Percentiles rank a stretch among this genome's conserved stretches.
Conservation (phyloP, 306 rosid species). For the Fragaria iinumae region DNA sequence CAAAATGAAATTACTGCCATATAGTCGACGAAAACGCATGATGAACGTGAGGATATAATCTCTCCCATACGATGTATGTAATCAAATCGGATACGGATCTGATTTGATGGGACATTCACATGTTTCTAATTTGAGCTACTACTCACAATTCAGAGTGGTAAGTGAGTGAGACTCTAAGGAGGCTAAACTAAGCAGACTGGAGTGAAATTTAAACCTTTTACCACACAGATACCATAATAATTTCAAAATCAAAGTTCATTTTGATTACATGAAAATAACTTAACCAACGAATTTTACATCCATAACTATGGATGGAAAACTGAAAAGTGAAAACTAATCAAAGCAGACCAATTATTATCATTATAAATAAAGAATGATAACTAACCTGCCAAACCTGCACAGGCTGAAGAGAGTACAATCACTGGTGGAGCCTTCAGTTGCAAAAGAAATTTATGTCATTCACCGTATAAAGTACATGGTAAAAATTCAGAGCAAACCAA, state of each 20-base stretch:
- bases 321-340: not conserved
- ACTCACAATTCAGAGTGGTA: not conserved
- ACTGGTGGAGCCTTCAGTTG: slow-evolving; percentile 90
- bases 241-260: not conserved
- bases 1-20: not conserved
- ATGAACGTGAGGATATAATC: not conserved
- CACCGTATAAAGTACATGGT: not conserved
- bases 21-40: not conserved
- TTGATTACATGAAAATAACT: not conserved
- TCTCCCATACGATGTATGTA: not conserved
- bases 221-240: not conserved
- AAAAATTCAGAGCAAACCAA: not conserved
- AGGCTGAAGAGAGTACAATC: slow-evolving; percentile 83
- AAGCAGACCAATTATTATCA: not conserved
- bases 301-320: not conserved
- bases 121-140: not conserved
- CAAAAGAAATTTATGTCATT: slow-evolving; percentile 6
- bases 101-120: not conserved
- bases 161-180: not conserved
- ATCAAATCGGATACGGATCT: not conserved
- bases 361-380: not conserved
- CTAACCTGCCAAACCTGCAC: slow-evolving; percentile 85
- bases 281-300: not conserved
- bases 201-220: not conserved
- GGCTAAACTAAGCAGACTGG: not conserved